phyloP scores from a whole-genome alignment of 371 early-diverging fungal species.

The Haplosporangium sp. region DNA sequence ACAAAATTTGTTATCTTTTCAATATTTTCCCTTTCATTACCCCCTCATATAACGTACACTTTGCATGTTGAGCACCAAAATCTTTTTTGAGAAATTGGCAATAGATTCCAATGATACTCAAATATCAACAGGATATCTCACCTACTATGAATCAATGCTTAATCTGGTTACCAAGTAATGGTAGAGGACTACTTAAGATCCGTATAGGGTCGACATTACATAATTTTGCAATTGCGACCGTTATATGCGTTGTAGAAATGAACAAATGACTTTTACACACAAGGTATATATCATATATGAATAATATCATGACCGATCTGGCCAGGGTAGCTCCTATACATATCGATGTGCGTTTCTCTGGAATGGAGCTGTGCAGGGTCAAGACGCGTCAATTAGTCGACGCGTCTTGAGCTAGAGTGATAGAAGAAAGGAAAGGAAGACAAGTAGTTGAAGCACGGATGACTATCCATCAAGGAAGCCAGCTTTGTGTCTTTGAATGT shows the following conservation, averaged over 20 bases:
- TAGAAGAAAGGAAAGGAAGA: neutral
- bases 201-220: neutral
- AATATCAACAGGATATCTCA: neutral
- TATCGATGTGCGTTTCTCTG: neutral
- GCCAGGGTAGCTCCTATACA: neutral
- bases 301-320: neutral
- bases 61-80: too few relatives aligned
- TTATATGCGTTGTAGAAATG: neutral
- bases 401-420: constrained; percentile 12
- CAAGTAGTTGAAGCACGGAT: neutral
- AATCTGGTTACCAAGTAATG: neutral
- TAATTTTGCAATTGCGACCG: neutral
- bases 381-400: constrained; percentile 6
- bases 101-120: neutral
- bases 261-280: neutral
- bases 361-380: neutral
- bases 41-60: neutral
- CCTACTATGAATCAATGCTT: neutral
- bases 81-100: too few relatives aligned
- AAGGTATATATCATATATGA: neutral
- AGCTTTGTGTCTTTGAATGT: too few relatives aligned
- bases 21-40: neutral
- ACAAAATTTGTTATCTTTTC: neutral
- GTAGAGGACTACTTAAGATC: neutral
- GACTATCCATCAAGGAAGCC: neutral